Evolutionary conservation across 2,329 filamentous ascomycete species (phyloP).

Genomic region (Ascochyta fabae): DNA sequence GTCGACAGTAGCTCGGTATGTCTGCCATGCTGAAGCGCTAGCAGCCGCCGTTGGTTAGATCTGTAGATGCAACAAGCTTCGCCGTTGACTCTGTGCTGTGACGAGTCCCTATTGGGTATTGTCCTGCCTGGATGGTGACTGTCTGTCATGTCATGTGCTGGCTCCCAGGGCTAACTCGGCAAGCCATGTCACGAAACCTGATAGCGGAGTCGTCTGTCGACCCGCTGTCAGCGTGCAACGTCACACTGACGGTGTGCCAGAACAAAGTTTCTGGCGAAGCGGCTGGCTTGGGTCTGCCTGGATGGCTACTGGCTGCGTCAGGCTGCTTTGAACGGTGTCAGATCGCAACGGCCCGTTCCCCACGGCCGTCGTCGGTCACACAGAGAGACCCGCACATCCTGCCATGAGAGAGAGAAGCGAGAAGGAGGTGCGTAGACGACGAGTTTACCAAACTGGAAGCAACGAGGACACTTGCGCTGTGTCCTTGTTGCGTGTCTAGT

Average conservation of each 20-base stretch:
- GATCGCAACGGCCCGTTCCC: conserved; percentile 40
- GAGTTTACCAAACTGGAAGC: neutral
- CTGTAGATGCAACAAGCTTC: neutral
- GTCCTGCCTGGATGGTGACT: neutral
- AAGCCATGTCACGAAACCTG: neutral
- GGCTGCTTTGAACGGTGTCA: conserved; percentile 28
- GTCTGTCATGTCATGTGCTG: neutral
- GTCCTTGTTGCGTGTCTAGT: neutral
- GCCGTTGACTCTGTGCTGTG: neutral
- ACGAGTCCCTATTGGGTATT: neutral
- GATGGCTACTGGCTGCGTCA: conserved; percentile 20
- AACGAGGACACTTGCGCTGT: no score
- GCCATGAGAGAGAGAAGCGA: no score
- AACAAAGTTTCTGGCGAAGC: conserved; percentile 8
- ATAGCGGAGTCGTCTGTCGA: neutral
- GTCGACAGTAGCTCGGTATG: neutral
- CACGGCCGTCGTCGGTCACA: conserved; percentile 19
- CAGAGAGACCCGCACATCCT: conserved; percentile 5
- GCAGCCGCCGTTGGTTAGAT: neutral
- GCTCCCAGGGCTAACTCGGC: neutral
- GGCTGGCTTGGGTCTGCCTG: conserved; percentile 22
- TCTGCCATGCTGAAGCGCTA: neutral
- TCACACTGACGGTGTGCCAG: conserved; percentile 8
- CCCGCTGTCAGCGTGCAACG: neutral
- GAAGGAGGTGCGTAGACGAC: neutral